These are phyloP conservation scores for Lachnellula arida DNA, from an alignment of 2,329 filamentous ascomycete genomes.

Conservation along the genomic window DNA sequence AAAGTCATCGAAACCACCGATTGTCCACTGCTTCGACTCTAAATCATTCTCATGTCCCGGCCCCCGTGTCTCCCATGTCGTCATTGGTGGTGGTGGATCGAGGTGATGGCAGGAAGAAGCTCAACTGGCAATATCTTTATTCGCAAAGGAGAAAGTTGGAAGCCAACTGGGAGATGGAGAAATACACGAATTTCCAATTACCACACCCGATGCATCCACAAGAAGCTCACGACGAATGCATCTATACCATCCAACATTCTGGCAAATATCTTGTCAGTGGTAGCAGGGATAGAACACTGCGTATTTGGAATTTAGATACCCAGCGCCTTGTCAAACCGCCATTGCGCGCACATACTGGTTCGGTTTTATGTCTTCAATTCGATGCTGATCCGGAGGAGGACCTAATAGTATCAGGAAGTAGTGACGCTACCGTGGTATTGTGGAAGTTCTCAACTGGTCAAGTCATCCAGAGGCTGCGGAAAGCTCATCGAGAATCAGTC, in stretches of 20 bases:
- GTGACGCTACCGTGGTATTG: conserved; percentile 83
- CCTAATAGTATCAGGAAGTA: conserved; percentile 91
- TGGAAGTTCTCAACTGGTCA: conserved; percentile 93
- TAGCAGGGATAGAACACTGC: conserved; percentile 80
- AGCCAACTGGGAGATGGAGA: conserved; percentile 83
- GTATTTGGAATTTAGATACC: conserved; percentile 85
- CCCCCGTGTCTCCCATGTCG: conserved; percentile 18
- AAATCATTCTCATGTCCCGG: not conserved
- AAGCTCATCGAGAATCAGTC: conserved; percentile 85
- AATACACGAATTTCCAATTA: conserved; percentile 81
- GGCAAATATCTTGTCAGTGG: conserved; percentile 86
- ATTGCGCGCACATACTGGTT: conserved; percentile 72
- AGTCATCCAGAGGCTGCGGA: conserved; percentile 67
- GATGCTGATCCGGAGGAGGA: conserved; percentile 84
- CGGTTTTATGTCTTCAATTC: conserved; percentile 92
- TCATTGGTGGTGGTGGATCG: conserved; percentile 46
- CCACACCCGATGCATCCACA: conserved; percentile 75
- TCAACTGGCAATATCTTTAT: conserved; percentile 94
- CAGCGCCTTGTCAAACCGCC: conserved; percentile 71
- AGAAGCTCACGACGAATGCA: conserved; percentile 86
- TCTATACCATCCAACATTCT: conserved; percentile 91
- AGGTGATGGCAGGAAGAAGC: conserved; percentile 47
- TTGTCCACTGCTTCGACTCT: conserved; percentile 15
- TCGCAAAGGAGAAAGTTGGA: conserved; percentile 81
- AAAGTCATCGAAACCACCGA: conserved; percentile 3